These are phyloP conservation scores for Sphagnum contortum DNA, from an alignment of 225 moss, liverwort and hornwort genomes.

Conservation along the genomic window DNA sequence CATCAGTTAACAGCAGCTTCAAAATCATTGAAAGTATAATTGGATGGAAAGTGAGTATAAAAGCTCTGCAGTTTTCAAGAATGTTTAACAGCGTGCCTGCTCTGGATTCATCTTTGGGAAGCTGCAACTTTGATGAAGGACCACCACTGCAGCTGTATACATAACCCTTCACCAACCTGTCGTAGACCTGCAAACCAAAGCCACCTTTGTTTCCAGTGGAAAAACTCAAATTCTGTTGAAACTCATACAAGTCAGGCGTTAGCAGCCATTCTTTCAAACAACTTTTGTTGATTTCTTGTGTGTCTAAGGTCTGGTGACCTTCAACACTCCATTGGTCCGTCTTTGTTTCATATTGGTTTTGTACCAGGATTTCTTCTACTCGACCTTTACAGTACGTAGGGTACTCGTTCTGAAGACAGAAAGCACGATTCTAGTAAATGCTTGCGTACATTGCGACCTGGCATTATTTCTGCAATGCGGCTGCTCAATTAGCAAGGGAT, in stretches of 20 bases:
- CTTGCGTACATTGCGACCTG: no score
- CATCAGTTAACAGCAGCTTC: no score
- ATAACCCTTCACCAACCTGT: constrained; percentile 72
- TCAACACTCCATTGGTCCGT: no score
- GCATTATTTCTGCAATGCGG: no score
- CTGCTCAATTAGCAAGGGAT: no score
- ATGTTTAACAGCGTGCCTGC: constrained; percentile 21
- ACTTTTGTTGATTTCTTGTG: not conserved
- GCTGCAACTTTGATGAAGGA: constrained; percentile 63
- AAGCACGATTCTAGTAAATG: no score
- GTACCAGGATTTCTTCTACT: no score
- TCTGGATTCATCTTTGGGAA: constrained; percentile 77
- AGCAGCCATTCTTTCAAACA: not conserved
- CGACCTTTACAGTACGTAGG: no score
- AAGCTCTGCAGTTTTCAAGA: not conserved
- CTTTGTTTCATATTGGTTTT: no score
- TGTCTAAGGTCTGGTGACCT: not conserved
- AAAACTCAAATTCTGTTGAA: not conserved
- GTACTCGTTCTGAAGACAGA: no score
- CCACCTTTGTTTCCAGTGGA: not conserved
- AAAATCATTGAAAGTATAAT: no score
- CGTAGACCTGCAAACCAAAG: constrained; percentile 45
- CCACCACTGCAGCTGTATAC: constrained; percentile 48
- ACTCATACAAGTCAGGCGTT: not conserved
- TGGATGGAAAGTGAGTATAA: not conserved